Evolutionary conservation across 2,329 filamentous ascomycete genomes (phyloP).

Genomic region (Diaporthe ilicicola): DNA sequence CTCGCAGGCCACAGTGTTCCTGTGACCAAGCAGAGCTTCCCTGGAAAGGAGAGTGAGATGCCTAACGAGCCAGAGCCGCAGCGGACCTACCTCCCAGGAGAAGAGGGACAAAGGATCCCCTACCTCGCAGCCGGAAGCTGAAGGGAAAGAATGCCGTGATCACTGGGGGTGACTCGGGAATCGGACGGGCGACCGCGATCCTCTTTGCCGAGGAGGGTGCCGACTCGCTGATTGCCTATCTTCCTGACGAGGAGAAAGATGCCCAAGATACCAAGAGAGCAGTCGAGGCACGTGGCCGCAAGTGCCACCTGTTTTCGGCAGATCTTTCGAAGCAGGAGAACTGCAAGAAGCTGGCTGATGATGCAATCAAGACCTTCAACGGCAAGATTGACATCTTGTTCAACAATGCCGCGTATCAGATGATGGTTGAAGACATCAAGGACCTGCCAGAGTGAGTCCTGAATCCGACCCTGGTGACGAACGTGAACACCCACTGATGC

Average conservation of each 20-base stretch:
- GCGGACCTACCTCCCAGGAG: slow-evolving; percentile 37
- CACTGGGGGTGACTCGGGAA: slow-evolving; percentile 82
- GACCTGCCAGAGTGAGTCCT: slow-evolving; percentile 71
- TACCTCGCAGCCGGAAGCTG: slow-evolving; percentile 80
- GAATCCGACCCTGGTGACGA: background rate
- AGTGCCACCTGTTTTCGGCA: slow-evolving; percentile 69
- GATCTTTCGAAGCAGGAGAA: slow-evolving; percentile 73
- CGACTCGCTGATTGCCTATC: slow-evolving; percentile 75
- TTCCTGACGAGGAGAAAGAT: slow-evolving; percentile 79
- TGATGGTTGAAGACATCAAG: slow-evolving; percentile 75
- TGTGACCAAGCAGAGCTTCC: slow-evolving; percentile 51
- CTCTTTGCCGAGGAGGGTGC: slow-evolving; percentile 85
- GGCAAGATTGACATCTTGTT: slow-evolving; percentile 74
- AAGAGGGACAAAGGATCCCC: slow-evolving; percentile 71
- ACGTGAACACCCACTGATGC: background rate
- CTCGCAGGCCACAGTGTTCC: slow-evolving; percentile 48
- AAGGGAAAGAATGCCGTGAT: slow-evolving; percentile 79
- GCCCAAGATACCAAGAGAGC: slow-evolving; percentile 77
- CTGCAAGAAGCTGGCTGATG: slow-evolving; percentile 74
- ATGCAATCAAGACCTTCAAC: slow-evolving; percentile 71
- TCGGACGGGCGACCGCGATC: slow-evolving; percentile 78
- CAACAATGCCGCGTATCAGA: slow-evolving; percentile 80
- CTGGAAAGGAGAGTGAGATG: slow-evolving; percentile 57
- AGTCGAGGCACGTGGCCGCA: slow-evolving; percentile 72
- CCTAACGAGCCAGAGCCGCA: slow-evolving; percentile 64